phyloP scores from a whole-genome alignment of 805 yeast genomes.

The Yarrowia sp. region DNA sequence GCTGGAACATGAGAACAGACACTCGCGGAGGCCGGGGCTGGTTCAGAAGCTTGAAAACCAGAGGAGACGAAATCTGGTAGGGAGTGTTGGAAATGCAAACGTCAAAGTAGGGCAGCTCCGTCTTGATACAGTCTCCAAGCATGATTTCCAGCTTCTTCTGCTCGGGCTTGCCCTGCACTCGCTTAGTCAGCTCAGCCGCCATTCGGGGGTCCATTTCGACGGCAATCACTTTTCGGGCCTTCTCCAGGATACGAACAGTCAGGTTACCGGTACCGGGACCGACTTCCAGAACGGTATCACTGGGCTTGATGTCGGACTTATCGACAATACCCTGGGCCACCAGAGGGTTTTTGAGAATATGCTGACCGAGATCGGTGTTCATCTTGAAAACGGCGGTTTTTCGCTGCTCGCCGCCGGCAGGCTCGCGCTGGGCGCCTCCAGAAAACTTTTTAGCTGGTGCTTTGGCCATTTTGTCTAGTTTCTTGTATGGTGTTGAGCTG shows the following conservation, averaged over 20 bases:
- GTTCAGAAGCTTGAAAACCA: constrained; percentile 88
- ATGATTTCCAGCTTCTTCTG: constrained; percentile 90
- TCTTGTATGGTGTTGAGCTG: constrained; percentile 9
- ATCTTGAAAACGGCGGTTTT: constrained; percentile 78
- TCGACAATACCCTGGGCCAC: constrained; percentile 99
- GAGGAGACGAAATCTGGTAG: constrained; percentile 95
- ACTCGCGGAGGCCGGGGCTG: constrained; percentile 95
- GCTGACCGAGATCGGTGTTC: constrained; percentile 97
- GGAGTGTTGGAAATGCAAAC: constrained; percentile 97
- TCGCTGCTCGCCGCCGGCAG: constrained; percentile 40
- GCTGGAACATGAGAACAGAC: constrained; percentile 94
- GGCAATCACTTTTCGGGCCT: constrained; percentile 93
- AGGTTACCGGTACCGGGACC: constrained; percentile 99
- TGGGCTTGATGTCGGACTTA: constrained; percentile 89
- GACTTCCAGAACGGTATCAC: constrained; percentile 92
- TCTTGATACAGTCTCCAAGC: constrained; percentile 94
- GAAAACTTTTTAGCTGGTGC: constrained; percentile 39
- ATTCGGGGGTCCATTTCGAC: constrained; percentile 99
- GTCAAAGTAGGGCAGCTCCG: constrained; percentile 93
- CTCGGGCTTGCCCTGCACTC: constrained; percentile 96
- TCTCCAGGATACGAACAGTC: constrained; percentile 89
- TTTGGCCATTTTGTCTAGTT: constrained; percentile 21
- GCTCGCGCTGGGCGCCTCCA: constrained; percentile 36
- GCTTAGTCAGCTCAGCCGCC: constrained; percentile 98
- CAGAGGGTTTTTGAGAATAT: constrained; percentile 91